Percentiles rank a stretch among this genome's conserved stretches.
Evolutionary conservation across 2,329 filamentous ascomycete species (phyloP).

Genomic region (Fusarium marasasianum): DNA sequence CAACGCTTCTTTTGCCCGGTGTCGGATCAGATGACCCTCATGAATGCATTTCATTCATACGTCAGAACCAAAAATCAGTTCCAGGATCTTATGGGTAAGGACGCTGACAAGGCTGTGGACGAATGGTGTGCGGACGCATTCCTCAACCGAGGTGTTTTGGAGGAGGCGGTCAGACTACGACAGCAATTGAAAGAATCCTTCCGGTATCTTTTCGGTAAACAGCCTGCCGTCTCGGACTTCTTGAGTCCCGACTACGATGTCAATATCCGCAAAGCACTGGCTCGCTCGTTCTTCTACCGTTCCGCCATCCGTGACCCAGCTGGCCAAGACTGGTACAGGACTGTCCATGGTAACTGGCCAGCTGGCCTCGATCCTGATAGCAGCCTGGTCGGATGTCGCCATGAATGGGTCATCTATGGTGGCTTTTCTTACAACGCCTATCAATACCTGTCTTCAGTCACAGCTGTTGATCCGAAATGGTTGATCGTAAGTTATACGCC

Average conservation of each 20-base stretch:
- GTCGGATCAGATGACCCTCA: background rate
- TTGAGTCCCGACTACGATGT: fast-evolving
- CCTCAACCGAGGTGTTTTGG: background rate
- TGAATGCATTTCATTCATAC: background rate
- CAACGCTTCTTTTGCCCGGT: background rate
- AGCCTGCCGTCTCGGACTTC: background rate
- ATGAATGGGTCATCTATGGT: background rate
- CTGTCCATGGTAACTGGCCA: background rate
- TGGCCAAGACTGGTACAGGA: background rate
- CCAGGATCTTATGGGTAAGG: background rate
- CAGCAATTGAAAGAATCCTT: background rate
- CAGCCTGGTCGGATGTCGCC: background rate
- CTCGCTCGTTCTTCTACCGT: background rate
- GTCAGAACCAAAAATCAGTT: background rate
- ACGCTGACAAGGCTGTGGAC: background rate
- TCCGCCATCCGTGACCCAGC: background rate
- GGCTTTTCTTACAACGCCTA: background rate
- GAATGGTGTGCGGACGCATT: background rate
- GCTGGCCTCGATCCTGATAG: background rate
- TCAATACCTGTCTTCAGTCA: background rate
- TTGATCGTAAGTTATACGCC: background rate
- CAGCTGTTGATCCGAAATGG: background rate
- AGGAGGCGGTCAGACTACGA: background rate
- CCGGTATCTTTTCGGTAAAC: background rate
- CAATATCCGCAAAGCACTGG: background rate